Evolutionary conservation across 2,329 filamentous ascomycete genomes (phyloP).

Genomic region (Cytospora piceicola): DNA sequence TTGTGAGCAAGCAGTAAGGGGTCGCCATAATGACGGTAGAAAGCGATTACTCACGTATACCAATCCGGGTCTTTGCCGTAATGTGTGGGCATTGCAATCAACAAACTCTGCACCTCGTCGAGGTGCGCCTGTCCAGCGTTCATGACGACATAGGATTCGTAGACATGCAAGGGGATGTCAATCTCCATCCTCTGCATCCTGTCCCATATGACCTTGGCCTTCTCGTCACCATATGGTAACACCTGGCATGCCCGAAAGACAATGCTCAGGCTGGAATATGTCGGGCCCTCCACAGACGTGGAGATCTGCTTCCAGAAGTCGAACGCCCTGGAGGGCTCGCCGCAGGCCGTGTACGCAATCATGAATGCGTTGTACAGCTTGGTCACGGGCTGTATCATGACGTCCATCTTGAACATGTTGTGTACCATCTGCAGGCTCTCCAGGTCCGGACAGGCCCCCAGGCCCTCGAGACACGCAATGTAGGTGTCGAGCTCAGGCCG

Average conservation of each 20-base stretch:
- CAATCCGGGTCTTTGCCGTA: constrained; percentile 69
- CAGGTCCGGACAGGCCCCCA: constrained; percentile 63
- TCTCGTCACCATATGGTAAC: constrained; percentile 59
- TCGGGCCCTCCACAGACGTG: constrained; percentile 83
- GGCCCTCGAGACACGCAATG: constrained; percentile 74
- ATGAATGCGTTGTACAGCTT: constrained; percentile 82
- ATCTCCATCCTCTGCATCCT: constrained; percentile 76
- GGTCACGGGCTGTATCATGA: constrained; percentile 76
- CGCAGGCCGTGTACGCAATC: constrained; percentile 77
- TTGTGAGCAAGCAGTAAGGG: constrained; percentile 7
- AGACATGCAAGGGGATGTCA: constrained; percentile 73
- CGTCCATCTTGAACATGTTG: constrained; percentile 94
- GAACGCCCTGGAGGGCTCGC: constrained; percentile 67
- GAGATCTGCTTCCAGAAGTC: constrained; percentile 85
- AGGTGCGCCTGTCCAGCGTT: constrained; percentile 74
- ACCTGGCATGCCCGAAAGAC: constrained; percentile 79
- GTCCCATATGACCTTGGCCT: constrained; percentile 70
- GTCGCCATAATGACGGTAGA: neutral
- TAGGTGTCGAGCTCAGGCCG: constrained; percentile 78
- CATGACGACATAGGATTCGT: constrained; percentile 76
- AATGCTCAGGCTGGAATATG: constrained; percentile 77
- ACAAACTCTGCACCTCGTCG: constrained; percentile 66
- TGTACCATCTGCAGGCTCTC: constrained; percentile 76
- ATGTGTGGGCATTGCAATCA: constrained; percentile 68
- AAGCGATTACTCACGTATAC: constrained; percentile 61